Percentiles rank a stretch among this genome's conserved stretches.
Conservation (phyloP, 768 basidiomycete species). For the Cubamyces lactineus region DNA sequence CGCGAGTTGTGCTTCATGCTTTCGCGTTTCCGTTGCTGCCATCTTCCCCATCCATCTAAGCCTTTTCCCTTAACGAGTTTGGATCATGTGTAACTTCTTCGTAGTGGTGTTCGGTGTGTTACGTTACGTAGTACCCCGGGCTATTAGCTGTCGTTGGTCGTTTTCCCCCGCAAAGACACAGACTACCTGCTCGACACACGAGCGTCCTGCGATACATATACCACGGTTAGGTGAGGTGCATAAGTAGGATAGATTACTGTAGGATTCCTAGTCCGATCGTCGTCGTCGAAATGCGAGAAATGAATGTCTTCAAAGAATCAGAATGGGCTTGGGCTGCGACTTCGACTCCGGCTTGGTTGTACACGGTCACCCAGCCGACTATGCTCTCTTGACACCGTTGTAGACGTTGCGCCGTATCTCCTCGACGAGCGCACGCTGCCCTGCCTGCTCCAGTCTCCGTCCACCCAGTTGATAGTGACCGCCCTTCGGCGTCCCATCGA, state of each 20-base stretch:
- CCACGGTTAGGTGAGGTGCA: constrained; percentile 13
- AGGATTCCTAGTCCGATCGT: constrained; percentile 17
- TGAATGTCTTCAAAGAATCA: not conserved
- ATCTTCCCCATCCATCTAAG: constrained; percentile 5
- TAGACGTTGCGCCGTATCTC: constrained; percentile 19
- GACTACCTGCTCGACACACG: not conserved
- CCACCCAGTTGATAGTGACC: constrained; percentile 31
- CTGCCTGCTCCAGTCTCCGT: constrained; percentile 18
- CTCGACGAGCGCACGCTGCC: constrained; percentile 9
- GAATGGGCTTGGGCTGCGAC: constrained; percentile 15
- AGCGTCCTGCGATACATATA: constrained; percentile 8
- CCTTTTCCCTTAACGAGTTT: not conserved
- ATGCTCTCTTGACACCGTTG: constrained; percentile 17
- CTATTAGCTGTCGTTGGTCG: not conserved
- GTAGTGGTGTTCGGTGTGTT: constrained; percentile 13
- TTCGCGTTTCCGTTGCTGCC: constrained; percentile 11
- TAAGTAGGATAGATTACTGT: constrained; percentile 19
- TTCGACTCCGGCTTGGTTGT: constrained; percentile 1
- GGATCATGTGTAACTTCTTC: constrained; percentile 15
- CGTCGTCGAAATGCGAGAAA: not conserved
- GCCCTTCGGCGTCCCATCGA: constrained; percentile 28
- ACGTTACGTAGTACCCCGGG: constrained; percentile 5
- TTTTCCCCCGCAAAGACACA: constrained; percentile 1
- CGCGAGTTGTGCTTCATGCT: constrained; percentile 8
- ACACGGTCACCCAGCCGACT: constrained; percentile 11